Base-by-base conservation (phyloP, 345 rosid genomes). In the Boechera divaricarpa region DNA sequence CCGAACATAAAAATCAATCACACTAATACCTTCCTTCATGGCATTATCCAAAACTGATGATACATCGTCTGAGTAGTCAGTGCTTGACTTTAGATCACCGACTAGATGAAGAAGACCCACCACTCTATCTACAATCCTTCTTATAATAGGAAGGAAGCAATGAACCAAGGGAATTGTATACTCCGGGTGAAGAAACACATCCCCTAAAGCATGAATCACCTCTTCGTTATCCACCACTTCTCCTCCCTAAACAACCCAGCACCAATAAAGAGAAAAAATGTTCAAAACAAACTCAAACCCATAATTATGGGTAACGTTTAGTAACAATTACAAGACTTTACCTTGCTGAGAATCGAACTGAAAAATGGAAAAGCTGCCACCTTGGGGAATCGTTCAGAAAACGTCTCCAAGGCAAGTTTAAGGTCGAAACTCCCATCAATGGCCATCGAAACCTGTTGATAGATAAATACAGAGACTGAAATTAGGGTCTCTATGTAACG, bases 391-490 rank as follows among this genome's bases (percentile, higher is more conserved):
- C 92, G 92, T 36, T 77, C 81, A 53, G 88, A 77, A 63, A 94
- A 90, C 88, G 88, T 75, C 75, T 73, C 61, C 28, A 92, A 61
- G 2, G 93, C 86, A 2, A 76, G 74, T 58, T 85, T 79, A 10
- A 92, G 77, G 68, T 70, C 79, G 85, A 90, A 94, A 78, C 92
- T 89, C 71, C 90, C 92, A 13, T 92, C 97, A 32, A 87, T 82
- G 33, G 97, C 79, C 93, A 90, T 90, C 39, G 74, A 32, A 28
- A 71, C 66, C 80, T 77, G 66, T 45, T 42, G 24, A 32, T 10
- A 63, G 41, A 61, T 4, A 18, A 42, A 45, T n/a, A 4, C 0
- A 51, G 45, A 10, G 26, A 5, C 10, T 4, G n/a, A 38, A 39
- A 16, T 36, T 75, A 67, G 44, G 65, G 59, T 57, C 57, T 66